Evolutionary conservation across 441 rosid genomes (phyloP), one percentile per base, ranked within the genome.

Genomic region (Brassica balearica): DNA sequence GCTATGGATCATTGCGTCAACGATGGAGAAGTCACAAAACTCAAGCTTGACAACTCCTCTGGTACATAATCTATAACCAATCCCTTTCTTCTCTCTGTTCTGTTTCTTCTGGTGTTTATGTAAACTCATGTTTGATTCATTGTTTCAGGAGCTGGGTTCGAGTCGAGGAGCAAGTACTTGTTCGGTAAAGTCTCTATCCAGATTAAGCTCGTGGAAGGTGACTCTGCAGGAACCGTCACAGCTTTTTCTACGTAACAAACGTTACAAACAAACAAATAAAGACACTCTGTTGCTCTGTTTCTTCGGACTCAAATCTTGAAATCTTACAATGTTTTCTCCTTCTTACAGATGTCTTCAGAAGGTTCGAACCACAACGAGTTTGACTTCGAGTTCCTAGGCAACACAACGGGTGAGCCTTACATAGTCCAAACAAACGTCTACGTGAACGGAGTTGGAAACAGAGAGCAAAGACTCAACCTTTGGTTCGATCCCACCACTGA

Each of bases 401-500:
- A 96, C 85, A 88, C 87, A 8, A 84, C 96, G 0, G 99, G 99
- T 0, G 99, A 96, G 61, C 97, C 99, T 0, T 94, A 94, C 83
- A 20, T 88, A 66, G 88, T 96, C 11, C 99, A 96, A 66, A 94
- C 99, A 43, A 96, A 96, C 69, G 78, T 96, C 15, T 96, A 87
- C 29, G 96, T 94, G 25, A 96, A 96, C 71, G 98, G 99, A 12
- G 88, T 87, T 6, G 99, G 99, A 38, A 96, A 94, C 84, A 85
- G 97, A 70, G 99, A 96, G 75, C 97, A 96, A 82, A 86, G 99
- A 76, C 64, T 96, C 77, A 83, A 74, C 76, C 97, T 96, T 29
- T 96, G 99, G 99, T 96, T 93, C 81, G 99, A 96, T 71, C 99
- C 99, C 60, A 87, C 98, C 25, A 86, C 84, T 83, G 98, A 87